These are phyloP conservation scores for Cenococcum geophilum DNA, from an alignment of 495 filamentous ascomycete species.

Conservation along the genomic window DNA sequence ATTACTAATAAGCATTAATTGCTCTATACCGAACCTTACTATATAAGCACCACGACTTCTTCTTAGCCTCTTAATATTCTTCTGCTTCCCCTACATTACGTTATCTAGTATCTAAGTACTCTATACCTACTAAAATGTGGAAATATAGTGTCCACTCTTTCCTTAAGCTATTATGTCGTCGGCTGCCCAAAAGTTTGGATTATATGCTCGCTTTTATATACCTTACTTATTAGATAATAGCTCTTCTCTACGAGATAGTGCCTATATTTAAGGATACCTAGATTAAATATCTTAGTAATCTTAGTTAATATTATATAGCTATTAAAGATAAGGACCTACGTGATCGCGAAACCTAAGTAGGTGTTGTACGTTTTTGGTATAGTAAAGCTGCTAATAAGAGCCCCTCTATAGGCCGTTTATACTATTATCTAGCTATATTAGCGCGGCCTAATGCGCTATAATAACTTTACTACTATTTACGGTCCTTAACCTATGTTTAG, in stretches of 20 bases:
- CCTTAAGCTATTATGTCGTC: slow-evolving; percentile 63
- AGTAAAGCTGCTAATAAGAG: slow-evolving; percentile 65
- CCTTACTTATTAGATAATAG: slow-evolving; percentile 75
- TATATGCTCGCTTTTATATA: slow-evolving; percentile 81
- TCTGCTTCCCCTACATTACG: slow-evolving; percentile 54
- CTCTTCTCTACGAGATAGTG: slow-evolving; percentile 68
- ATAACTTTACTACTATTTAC: slow-evolving; percentile 66
- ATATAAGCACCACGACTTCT: slow-evolving; percentile 44
- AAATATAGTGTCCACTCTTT: slow-evolving; percentile 74
- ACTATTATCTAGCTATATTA: slow-evolving; percentile 80
- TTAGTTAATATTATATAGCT: slow-evolving; percentile 69
- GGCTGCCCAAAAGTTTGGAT: slow-evolving; percentile 63
- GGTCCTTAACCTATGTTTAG: slow-evolving; percentile 35
- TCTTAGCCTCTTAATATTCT: slow-evolving; percentile 71
- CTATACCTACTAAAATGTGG: slow-evolving; percentile 83
- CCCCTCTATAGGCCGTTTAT: slow-evolving; percentile 67
- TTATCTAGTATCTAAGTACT: slow-evolving; percentile 59
- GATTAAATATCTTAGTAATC: slow-evolving; percentile 83
- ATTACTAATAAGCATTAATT: slow-evolving; percentile 69
- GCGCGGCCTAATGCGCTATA: slow-evolving; percentile 66
- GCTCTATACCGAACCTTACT: slow-evolving; percentile 57
- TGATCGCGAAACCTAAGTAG: slow-evolving; percentile 73
- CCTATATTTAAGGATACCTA: slow-evolving; percentile 74
- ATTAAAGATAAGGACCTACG: slow-evolving; percentile 65
- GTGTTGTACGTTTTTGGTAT: slow-evolving; percentile 75